Conservation (phyloP, 306 rosid genomes). For the Calophaca sinica region DNA sequence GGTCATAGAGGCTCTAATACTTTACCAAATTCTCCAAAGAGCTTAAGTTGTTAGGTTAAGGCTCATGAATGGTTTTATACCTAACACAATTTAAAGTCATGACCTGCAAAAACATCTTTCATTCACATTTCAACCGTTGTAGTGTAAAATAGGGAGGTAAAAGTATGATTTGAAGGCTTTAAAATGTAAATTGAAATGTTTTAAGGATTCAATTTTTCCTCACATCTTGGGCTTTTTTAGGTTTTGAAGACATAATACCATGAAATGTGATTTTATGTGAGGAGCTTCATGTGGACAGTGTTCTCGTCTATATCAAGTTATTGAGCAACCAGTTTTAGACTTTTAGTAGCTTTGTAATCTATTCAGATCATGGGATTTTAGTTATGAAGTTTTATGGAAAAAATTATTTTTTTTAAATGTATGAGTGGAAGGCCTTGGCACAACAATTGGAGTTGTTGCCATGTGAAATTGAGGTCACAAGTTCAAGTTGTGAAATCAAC, state of each 20-base stretch:
- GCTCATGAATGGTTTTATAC: slow-evolving; percentile 7
- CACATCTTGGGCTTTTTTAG: neutral
- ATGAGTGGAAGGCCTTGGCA: neutral
- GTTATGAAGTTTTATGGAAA: neutral
- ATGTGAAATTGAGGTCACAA: neutral
- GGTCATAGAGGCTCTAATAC: neutral
- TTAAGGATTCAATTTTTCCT: neutral
- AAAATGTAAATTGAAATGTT: neutral
- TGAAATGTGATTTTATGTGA: neutral
- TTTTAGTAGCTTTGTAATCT: neutral
- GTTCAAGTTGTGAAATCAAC: neutral
- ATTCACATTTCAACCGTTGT: neutral
- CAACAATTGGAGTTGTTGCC: neutral
- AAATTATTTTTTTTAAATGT: no score
- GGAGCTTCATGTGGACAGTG: neutral
- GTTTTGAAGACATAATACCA: neutral
- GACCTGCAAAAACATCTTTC: neutral
- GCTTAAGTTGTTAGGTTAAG: neutral
- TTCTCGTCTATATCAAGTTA: neutral
- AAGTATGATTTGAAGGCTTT: neutral
- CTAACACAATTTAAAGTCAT: neutral
- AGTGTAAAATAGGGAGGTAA: neutral
- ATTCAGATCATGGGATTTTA: neutral
- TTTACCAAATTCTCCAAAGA: neutral
- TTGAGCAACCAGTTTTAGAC: neutral